Conservation (phyloP, 106 monocot species). For the Dendrobium officinale region DNA sequence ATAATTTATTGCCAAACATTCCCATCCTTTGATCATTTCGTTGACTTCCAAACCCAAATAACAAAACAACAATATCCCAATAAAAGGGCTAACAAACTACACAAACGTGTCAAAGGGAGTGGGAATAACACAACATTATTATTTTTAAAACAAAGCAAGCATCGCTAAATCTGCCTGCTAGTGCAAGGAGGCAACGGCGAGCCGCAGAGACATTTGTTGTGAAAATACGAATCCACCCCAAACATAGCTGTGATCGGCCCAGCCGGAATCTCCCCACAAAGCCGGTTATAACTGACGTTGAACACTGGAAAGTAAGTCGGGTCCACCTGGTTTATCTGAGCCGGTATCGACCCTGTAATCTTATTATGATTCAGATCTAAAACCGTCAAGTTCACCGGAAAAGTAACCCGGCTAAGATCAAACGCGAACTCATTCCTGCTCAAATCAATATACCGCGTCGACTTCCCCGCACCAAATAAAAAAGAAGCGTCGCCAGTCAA, state of each 20-base stretch:
- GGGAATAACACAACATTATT: too few species aligned
- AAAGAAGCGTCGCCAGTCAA: conserved; percentile 43
- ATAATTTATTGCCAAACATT: too few species aligned
- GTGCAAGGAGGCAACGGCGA: conserved; percentile 27
- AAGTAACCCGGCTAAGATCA: conserved; percentile 33
- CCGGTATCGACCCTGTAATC: conserved; percentile 14
- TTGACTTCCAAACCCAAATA: too few species aligned
- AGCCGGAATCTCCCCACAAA: conserved; percentile 45
- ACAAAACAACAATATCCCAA: too few species aligned
- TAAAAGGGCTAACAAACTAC: too few species aligned
- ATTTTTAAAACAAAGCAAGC: too few species aligned
- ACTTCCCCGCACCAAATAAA: conserved; percentile 28
- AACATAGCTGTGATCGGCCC: conserved; percentile 17
- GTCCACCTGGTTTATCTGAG: conserved; percentile 12
- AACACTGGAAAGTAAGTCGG: conserved; percentile 4
- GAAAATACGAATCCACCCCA: conserved; percentile 16
- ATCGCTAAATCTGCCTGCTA: neutral
- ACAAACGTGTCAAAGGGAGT: too few species aligned
- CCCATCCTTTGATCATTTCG: too few species aligned
- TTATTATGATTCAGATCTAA: conserved; percentile 15
- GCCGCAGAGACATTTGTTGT: conserved; percentile 59
- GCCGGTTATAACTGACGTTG: conserved; percentile 53
- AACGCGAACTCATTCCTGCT: conserved; percentile 39
- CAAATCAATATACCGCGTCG: conserved; percentile 19
- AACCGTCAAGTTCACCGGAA: conserved; percentile 19